Evolutionary conservation across 805 yeast genomes (phyloP), one percentile per base, ranked within the genome.

Genomic region (Saturnispora galanensis): DNA sequence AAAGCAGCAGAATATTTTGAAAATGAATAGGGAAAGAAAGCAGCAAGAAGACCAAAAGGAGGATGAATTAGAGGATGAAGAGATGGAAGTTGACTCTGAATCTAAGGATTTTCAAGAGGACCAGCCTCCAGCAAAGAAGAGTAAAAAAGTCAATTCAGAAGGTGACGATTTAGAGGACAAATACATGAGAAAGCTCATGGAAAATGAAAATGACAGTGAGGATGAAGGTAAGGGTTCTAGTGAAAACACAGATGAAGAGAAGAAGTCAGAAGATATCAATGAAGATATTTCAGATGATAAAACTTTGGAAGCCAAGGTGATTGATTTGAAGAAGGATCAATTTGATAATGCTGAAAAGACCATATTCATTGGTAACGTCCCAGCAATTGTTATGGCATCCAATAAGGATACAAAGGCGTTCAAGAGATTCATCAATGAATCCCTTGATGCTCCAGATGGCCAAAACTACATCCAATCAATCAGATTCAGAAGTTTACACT

Each of bases 401-500:
- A 86, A 85, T 59, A 62, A 68, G 34, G 62, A 68, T 10, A 76
- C 76, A 56, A 84, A 79, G 56, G 61, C 68, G 43, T 81, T 90
- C 64, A 84, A 84, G 60, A 69, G 68, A 50, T 63, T 74, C n/a
- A 84, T 90, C 53, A 57, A 62, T 30, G 58, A 66, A 34, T 60
- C 57, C 44, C 35, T 53, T 11, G 31, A 45, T 5, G 44, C 47
- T 11, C 47, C 48, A 3, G 51, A 43, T 18, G 38, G 41, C 26
- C 21, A 40, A 2, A 48, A 38, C 29, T 29, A 26, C 4, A 68
- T 90, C 41, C 81, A 77, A 39, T 84, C 96, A 10, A 71, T 88
- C 41, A 74, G 99, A 62, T 93, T 88, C 69, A 76, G 99, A 65
- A 88, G 97, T 2, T 82, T 93, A 52, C 85, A 96, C 2, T 86